Conservation (phyloP, 306 rosid genomes). For the Ormosia emarginata region DNA sequence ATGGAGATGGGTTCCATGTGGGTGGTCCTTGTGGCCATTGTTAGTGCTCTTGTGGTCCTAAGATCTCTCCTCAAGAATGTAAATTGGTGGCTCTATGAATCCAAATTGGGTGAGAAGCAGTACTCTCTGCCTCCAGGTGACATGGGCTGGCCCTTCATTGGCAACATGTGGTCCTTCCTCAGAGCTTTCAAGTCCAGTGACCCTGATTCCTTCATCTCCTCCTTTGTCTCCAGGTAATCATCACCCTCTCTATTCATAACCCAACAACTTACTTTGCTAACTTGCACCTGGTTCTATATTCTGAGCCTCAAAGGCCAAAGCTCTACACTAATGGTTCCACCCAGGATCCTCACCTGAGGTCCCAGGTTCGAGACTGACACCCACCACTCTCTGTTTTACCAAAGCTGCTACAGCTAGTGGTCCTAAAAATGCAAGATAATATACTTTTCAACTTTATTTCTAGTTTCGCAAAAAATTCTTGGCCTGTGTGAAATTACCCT, state of each 20-base stretch:
- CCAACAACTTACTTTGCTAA: neutral
- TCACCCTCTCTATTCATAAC: neutral
- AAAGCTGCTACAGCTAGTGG: conserved; percentile 31
- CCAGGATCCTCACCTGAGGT: neutral
- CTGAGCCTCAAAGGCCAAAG: neutral
- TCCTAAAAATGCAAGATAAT: neutral
- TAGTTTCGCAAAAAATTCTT: neutral
- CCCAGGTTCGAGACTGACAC: neutral
- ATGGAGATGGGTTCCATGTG: conserved; percentile 25
- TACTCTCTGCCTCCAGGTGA: conserved; percentile 83
- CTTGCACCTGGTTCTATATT: neutral
- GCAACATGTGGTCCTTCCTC: conserved; percentile 96
- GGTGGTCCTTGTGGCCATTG: conserved; percentile 16
- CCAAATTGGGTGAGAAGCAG: conserved; percentile 47
- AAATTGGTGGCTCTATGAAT: conserved; percentile 67
- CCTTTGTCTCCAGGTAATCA: conserved; percentile 60
- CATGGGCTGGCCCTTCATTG: conserved; percentile 87
- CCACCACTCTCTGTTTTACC: neutral
- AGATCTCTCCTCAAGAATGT: conserved; percentile 40
- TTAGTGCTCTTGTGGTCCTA: conserved; percentile 17
- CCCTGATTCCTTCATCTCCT: conserved; percentile 77
- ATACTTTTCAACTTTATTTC: conserved; percentile 7
- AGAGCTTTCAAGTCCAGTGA: conserved; percentile 73
- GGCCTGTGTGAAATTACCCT: neutral
- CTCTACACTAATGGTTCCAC: neutral